A percentile compares a stretch with the other conserved stretches of the same genome.
Evolutionary conservation across 129 eudicot genomes (phyloP).

Genomic region (Flaveria ramosissima): DNA sequence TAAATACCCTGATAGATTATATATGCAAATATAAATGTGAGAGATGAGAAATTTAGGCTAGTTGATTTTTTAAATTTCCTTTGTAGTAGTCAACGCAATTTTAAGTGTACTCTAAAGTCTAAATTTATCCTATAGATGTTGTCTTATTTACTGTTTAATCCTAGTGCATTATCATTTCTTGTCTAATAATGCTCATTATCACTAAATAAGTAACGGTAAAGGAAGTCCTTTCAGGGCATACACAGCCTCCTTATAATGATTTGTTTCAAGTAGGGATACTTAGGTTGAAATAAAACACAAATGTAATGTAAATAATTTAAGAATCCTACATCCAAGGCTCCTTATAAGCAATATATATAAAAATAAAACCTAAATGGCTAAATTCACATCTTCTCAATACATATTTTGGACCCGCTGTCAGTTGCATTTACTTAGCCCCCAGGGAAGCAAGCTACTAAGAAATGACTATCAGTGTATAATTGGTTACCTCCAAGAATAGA

Average conservation of each 20-base stretch:
- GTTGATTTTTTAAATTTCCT: not conserved
- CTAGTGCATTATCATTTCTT: not conserved
- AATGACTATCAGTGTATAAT: not conserved
- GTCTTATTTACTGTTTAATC: not conserved
- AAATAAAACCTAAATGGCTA: not conserved
- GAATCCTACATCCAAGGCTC: not conserved
- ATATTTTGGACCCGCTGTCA: not conserved
- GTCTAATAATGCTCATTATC: not conserved
- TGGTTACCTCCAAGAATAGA: not conserved
- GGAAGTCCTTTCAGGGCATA: not conserved
- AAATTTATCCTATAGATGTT: not conserved
- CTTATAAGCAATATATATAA: not conserved
- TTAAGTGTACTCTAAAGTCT: not conserved
- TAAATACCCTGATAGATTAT: not conserved
- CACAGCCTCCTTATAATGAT: not conserved
- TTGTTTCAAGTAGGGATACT: not conserved
- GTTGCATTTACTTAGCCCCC: not conserved
- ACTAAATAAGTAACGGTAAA: not conserved
- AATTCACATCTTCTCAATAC: not conserved
- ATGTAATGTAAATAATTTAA: not conserved
- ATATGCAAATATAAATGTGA: not conserved
- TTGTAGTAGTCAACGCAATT: not conserved
- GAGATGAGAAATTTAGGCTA: not conserved
- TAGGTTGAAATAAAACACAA: not conserved
- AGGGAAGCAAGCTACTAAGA: not conserved